A percentile compares a stretch with the other conserved stretches of the same genome.
Conservation (phyloP, 2,329 filamentous ascomycete species). For the Aspergillus glaucus region DNA sequence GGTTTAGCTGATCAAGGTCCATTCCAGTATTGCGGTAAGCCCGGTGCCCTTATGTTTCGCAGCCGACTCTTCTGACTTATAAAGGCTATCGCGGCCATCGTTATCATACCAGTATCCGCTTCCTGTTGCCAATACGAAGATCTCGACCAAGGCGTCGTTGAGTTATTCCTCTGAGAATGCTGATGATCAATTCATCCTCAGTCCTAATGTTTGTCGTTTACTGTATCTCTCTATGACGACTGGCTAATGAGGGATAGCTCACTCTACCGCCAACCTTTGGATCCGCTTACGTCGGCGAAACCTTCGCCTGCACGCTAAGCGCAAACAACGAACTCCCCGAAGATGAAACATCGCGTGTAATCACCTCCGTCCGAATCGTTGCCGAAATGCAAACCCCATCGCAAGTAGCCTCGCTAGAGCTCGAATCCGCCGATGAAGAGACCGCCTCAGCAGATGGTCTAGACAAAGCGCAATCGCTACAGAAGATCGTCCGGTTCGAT, state of each 20-base stretch:
- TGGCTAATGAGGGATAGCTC: slow-evolving; percentile 40
- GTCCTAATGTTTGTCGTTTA: slow-evolving; percentile 41
- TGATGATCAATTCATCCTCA: slow-evolving; percentile 51
- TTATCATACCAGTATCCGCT: slow-evolving; percentile 41
- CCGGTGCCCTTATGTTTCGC: slow-evolving; percentile 1
- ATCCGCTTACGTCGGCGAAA: slow-evolving; percentile 91
- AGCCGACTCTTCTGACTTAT: slow-evolving; percentile 9
- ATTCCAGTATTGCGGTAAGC: slow-evolving; percentile 34
- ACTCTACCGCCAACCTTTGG: slow-evolving; percentile 88
- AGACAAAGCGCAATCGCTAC: slow-evolving; percentile 58
- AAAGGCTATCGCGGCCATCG: slow-evolving; percentile 68
- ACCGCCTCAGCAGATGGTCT: slow-evolving; percentile 18
- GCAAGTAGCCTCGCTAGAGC: slow-evolving; percentile 60
- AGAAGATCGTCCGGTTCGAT: slow-evolving; percentile 77
- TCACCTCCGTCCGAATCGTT: slow-evolving; percentile 73
- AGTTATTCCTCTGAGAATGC: slow-evolving; percentile 56
- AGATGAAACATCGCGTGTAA: slow-evolving; percentile 38
- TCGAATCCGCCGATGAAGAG: slow-evolving; percentile 38
- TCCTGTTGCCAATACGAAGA: slow-evolving; percentile 41
- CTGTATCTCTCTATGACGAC: neutral
- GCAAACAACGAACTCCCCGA: slow-evolving; percentile 75
- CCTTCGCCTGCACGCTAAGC: slow-evolving; percentile 88
- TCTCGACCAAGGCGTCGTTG: slow-evolving; percentile 61
- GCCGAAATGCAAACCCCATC: slow-evolving; percentile 95
- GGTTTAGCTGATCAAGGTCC: slow-evolving; percentile 14